Evolutionary conservation across 2,329 filamentous ascomycete species (phyloP).

Genomic region (Hawksworthiomyces lignivorus): DNA sequence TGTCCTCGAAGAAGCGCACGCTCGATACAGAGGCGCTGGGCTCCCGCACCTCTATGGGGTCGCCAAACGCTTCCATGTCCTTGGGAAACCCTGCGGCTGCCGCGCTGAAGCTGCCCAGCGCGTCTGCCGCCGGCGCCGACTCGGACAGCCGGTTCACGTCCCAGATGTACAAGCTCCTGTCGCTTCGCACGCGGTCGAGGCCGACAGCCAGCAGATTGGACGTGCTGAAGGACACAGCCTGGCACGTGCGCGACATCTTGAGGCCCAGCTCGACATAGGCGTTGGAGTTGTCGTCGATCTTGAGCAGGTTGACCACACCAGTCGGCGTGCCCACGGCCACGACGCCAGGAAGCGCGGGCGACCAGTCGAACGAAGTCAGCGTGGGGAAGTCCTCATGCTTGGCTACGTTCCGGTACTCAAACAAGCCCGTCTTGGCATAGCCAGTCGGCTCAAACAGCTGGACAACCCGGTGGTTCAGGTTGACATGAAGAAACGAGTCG

Average conservation of each 20-base stretch:
- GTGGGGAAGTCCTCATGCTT: constrained; percentile 57
- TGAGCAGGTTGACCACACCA: constrained; percentile 67
- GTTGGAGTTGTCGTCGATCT: constrained; percentile 63
- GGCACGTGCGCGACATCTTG: constrained; percentile 69
- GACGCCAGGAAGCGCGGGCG: constrained; percentile 52
- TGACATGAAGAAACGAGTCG: constrained; percentile 58
- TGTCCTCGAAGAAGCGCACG: constrained; percentile 72
- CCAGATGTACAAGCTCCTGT: constrained; percentile 76
- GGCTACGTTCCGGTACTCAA: constrained; percentile 49
- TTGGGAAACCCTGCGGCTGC: constrained; percentile 39
- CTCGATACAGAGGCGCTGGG: constrained; percentile 70
- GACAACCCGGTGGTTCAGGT: constrained; percentile 54
- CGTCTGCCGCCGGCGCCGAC: constrained; percentile 13
- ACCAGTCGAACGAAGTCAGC: constrained; percentile 61
- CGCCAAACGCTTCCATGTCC: constrained; percentile 41
- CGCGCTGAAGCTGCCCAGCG: too few relatives aligned
- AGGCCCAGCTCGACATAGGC: constrained; percentile 59
- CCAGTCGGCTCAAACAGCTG: constrained; percentile 57
- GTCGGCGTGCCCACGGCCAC: constrained; percentile 68
- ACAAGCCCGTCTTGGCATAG: constrained; percentile 46
- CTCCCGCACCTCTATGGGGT: constrained; percentile 53
- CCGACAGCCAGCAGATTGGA: constrained; percentile 67
- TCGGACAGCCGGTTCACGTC: constrained; percentile 59
- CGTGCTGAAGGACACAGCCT: constrained; percentile 73
- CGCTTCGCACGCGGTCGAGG: constrained; percentile 72